Conservation (phyloP, 2,329 filamentous ascomycete species). For the Scytalidium sp. region DNA sequence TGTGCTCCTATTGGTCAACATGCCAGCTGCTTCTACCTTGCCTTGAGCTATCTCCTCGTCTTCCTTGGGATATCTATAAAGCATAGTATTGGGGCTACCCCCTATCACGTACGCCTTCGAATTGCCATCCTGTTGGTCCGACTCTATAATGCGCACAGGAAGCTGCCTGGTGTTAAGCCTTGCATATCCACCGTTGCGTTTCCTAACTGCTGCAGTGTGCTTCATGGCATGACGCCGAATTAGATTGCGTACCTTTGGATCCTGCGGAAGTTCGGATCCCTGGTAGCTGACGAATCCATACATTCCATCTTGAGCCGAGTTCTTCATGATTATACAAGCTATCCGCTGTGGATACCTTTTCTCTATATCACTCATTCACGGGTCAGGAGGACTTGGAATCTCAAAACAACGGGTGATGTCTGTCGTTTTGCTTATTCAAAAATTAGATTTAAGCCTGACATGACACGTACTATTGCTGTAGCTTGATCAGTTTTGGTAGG, state of each 20-base stretch:
- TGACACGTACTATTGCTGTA: too few species aligned
- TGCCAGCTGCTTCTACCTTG: too few species aligned
- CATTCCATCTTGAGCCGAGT: neutral
- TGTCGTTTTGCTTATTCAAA: too few species aligned
- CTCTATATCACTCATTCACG: too few species aligned
- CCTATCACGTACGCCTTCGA: neutral
- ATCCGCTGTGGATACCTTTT: too few species aligned
- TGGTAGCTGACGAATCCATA: neutral
- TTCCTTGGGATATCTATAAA: neutral
- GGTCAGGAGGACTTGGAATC: too few species aligned
- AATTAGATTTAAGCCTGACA: too few species aligned
- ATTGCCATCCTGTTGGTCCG: neutral
- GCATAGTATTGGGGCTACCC: neutral
- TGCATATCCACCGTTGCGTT: constrained; percentile 26
- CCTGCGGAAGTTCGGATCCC: constrained; percentile 9
- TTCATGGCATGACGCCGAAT: constrained; percentile 38
- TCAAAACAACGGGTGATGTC: too few species aligned
- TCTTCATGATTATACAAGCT: neutral
- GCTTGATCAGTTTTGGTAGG: too few species aligned
- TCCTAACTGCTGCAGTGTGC: constrained; percentile 29
- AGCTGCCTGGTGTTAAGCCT: constrained; percentile 28
- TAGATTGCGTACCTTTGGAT: constrained; percentile 18
- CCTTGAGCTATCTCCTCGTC: too few species aligned
- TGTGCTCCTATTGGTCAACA: neutral
- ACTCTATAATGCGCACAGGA: constrained; percentile 7